Base-by-base conservation (phyloP, 129 eudicot species). In the Arctium lappa region DNA sequence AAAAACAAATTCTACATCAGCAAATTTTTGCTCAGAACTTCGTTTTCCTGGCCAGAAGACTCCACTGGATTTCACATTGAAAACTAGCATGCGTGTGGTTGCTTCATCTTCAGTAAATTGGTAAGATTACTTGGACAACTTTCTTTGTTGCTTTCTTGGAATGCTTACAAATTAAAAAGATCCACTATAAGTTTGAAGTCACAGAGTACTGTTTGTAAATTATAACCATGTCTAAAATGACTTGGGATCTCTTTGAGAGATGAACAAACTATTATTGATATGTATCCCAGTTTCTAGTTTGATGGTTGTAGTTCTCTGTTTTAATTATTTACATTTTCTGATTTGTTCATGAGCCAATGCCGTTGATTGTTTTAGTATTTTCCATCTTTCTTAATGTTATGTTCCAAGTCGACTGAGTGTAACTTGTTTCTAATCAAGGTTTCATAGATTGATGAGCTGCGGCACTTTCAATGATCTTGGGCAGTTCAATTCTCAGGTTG, bases 11-110 rank as follows among this genome's bases (percentile, higher is more conserved):
- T 62, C 60, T 53, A 71, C 70, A 63, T 38, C 72, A 16, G 84
- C 88, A 70, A 86, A 76, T 11, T 82, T 85, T 53, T 80, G 90
- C 89, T 81, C 95, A 15, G 98, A 93, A 82, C 73, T 93, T 65
- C 85, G 37, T 37, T 53, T 89, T 80, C 84, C 94, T 84, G 91
- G 92, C 27, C 78, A 71, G 72, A 91, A 86, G 68, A 90, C 83
- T 82, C 99, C 99, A 29, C 82, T 96, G 50, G 99, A 96, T 90
- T 86, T 96, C 87, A 91, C 98, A 7, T 71, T 96, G 76, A 96
- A 96, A 89, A 89, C 99, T 63, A 77, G 86, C 65, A 91, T 96
- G 90, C 91, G 97, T 79, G 83, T 96, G 65, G 81, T 84, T 77
- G 86, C 92, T 27, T 89, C 96, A 73, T 90, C 94, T 44, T 90